Evolutionary conservation across 441 rosid species (phyloP), one percentile per base, ranked within the genome.

Genomic region (Bocquillonia castaneifolia): DNA sequence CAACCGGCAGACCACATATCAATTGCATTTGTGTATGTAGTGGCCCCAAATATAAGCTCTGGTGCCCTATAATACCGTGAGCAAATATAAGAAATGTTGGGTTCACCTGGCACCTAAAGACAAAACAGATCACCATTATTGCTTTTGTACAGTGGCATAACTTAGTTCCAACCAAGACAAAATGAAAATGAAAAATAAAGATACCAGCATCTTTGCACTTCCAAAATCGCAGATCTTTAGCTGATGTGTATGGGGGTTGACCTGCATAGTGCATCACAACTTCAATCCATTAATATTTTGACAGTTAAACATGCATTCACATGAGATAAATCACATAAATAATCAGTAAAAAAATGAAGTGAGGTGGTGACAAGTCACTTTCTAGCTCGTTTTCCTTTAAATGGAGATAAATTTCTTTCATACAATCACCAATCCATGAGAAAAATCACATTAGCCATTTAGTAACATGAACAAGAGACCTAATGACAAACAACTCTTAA

Each of bases 201-300:
- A 72, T 89, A 91, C 97, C 92, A 91, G 79, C 85, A 81, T 90
- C 86, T 91, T 91, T 70, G 97, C 97, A 70, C 97, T 91, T 40
- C 97, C 97, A 70, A 89, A 91, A 78, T 91, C 97, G 57, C 97
- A 91, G 18, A 91, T 88, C 79, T 89, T 91, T 71, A 91, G 71
- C 78, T 88, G 89, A 70, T 88, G 92, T 20, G 84, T 80, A 52
- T 84, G 91, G 69, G 96, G 85, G 77, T 91, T 88, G 67, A 91
- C 97, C 97, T 88, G 83, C 75, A 63, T 69, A 65, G 70, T 45
- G 67, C 57, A 77, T 28, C 52, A 65, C 2, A 52, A 64, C 54
- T 62, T 68, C 55, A 75, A 48, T 12, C 26, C 29, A 55, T 42
- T 37, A 14, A 67, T 53, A 31, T 58, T 65, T 67, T 68, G 1